Percentiles rank a stretch among this genome's conserved stretches.
Evolutionary conservation across 2,329 filamentous ascomycete species (phyloP).

Genomic region (Davidsoniella virescens): DNA sequence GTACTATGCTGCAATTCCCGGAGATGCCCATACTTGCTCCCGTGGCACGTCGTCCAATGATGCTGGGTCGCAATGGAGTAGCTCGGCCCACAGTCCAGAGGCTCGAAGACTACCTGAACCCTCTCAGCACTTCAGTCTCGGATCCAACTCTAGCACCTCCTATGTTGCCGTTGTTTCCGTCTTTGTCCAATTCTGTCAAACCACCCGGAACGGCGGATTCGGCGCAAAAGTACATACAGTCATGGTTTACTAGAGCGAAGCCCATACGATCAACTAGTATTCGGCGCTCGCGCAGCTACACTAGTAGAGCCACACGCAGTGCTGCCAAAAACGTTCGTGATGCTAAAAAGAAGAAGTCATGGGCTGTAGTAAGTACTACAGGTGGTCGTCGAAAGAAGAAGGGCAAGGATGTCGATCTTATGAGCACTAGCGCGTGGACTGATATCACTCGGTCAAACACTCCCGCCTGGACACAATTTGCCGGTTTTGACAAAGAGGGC

Average conservation of each 20-base stretch:
- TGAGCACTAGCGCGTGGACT: conserved; percentile 35
- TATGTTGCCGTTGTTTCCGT: conserved; percentile 10
- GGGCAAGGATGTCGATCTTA: conserved; percentile 23
- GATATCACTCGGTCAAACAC: conserved; percentile 26
- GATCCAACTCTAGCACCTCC: background rate
- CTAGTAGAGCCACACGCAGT: conserved; percentile 31
- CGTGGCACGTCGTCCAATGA: conserved; percentile 32
- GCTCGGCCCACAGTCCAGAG: conserved; percentile 33
- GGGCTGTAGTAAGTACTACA: conserved; percentile 2
- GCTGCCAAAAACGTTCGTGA: conserved; percentile 47
- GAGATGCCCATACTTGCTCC: conserved; percentile 37
- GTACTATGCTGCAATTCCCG: conserved; percentile 18
- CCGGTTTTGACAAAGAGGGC: conserved; percentile 15
- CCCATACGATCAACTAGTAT: conserved; percentile 23
- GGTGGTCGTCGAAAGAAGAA: conserved; percentile 18
- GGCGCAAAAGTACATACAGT: background rate
- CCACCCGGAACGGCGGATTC: background rate
- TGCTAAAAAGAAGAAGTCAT: conserved; percentile 25
- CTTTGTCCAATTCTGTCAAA: background rate
- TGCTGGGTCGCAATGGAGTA: conserved; percentile 20
- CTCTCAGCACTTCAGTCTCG: conserved; percentile 7
- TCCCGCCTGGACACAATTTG: conserved; percentile 5
- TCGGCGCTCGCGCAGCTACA: conserved; percentile 34
- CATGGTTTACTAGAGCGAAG: conserved; percentile 2
- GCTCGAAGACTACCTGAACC: conserved; percentile 38